Conservation (phyloP, 1,284 basidiomycete genomes). For the Ceratobasidium sp. region DNA sequence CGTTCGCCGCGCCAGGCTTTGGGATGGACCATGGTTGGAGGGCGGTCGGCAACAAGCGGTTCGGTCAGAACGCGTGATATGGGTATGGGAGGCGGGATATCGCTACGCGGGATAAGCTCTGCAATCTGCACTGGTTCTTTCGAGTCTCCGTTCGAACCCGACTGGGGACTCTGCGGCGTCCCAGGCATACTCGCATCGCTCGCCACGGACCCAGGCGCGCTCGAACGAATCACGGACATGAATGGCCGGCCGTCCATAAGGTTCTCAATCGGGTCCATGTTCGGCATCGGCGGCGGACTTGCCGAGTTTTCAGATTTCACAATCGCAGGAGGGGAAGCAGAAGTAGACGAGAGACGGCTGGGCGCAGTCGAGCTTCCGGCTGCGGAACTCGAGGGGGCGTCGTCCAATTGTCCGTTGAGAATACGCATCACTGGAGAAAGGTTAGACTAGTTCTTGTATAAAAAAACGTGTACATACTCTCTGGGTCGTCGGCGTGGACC, state of each 20-base stretch:
- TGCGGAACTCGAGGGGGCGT: constrained; percentile 1
- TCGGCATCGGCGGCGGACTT: constrained; percentile 16
- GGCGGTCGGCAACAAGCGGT: constrained; percentile 14
- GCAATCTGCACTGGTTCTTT: constrained; percentile 18
- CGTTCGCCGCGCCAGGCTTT: constrained; percentile 32
- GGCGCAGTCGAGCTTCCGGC: neutral
- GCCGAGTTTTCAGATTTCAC: constrained; percentile 20
- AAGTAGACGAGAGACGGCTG: constrained; percentile 1
- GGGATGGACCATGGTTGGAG: neutral
- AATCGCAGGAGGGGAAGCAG: constrained; percentile 20
- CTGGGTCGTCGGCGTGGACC: constrained; percentile 47
- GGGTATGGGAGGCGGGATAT: neutral
- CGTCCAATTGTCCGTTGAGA: constrained; percentile 28
- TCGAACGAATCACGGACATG: constrained; percentile 20
- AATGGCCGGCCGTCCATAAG: constrained; percentile 22
- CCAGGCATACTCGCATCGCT: constrained; percentile 20
- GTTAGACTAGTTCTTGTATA: neutral
- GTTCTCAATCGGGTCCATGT: neutral
- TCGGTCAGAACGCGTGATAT: constrained; percentile 1
- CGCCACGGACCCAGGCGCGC: neutral
- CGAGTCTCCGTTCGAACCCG: neutral
- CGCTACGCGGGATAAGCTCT: constrained; percentile 16
- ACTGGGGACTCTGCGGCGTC: constrained; percentile 13
- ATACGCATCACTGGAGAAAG: constrained; percentile 17
- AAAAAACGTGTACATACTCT: constrained; percentile 42